These are phyloP conservation scores for Brachypodium distachyon DNA, from an alignment of 202 grass and related monocot genomes.

Conservation along the genomic window DNA sequence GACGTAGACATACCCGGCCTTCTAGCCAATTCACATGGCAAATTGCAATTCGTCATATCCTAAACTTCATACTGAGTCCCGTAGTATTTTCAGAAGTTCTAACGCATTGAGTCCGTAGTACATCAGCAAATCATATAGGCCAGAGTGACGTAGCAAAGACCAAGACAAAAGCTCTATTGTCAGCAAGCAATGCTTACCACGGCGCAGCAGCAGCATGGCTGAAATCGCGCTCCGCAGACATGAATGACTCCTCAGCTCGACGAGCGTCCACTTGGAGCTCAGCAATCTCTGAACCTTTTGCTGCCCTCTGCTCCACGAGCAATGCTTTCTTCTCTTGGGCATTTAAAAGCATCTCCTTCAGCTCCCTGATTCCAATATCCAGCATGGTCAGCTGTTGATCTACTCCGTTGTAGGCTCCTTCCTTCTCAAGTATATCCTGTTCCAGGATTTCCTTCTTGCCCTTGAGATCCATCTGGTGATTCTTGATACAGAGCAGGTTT, in stretches of 20 bases:
- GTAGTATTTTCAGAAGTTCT: too few species aligned
- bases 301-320: neutral
- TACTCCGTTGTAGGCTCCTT: neutral
- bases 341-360: neutral
- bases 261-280: constrained; percentile 7
- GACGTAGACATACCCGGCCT: too few species aligned
- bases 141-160: neutral
- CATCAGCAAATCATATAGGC: neutral
- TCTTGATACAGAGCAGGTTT: constrained; percentile 24
- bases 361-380: neutral
- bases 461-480: neutral
- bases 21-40: neutral
- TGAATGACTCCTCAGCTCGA: neutral
- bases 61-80: too few species aligned
- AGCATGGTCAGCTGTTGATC: neutral
- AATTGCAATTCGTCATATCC: too few species aligned
- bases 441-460: constrained; percentile 24
- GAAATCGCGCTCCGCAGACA: neutral
- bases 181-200: neutral
- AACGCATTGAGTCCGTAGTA: neutral
- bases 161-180: neutral
- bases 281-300: neutral
- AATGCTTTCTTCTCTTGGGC: neutral
- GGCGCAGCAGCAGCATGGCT: neutral
- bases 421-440: constrained; percentile 10